Percentiles rank a stretch among this genome's conserved stretches.
phyloP scores from a whole-genome alignment of 2,329 filamentous ascomycete genomes.

The Harringtonia lauricola region DNA sequence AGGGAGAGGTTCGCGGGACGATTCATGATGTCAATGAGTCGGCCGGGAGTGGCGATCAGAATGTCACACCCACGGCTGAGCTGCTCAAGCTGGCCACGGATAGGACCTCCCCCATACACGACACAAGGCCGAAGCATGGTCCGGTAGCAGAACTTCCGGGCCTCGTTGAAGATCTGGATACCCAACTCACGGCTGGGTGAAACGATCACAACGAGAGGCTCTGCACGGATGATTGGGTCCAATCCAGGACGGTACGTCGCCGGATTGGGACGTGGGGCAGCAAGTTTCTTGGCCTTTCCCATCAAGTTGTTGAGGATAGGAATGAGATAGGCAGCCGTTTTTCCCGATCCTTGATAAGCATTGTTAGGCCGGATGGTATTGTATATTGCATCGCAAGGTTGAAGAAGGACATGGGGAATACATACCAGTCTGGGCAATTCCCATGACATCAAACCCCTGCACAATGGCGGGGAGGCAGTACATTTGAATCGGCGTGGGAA shows the following conservation, averaged over 20 bases:
- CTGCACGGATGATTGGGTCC: slow-evolving; percentile 50
- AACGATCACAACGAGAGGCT: slow-evolving; percentile 80
- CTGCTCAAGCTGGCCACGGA: slow-evolving; percentile 58
- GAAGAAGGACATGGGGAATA: slow-evolving; percentile 5
- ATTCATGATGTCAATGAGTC: slow-evolving; percentile 73
- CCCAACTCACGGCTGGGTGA: slow-evolving; percentile 83
- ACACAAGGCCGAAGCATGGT: slow-evolving; percentile 90
- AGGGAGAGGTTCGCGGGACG: slow-evolving; percentile 59
- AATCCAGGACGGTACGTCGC: slow-evolving; percentile 37
- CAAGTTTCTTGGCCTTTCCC: slow-evolving; percentile 87
- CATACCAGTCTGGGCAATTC: slow-evolving; percentile 84
- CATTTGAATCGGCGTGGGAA: slow-evolving; percentile 77
- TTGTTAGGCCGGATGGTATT: neutral
- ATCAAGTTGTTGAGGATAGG: slow-evolving; percentile 85
- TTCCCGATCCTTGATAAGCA: slow-evolving; percentile 64
- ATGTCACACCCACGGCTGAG: slow-evolving; percentile 80
- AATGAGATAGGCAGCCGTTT: slow-evolving; percentile 86
- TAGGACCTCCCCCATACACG: slow-evolving; percentile 72
- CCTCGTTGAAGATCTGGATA: slow-evolving; percentile 90
- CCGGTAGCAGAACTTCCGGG: slow-evolving; percentile 84
- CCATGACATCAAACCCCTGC: slow-evolving; percentile 70
- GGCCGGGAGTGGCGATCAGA: slow-evolving; percentile 78
- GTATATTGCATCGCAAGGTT: neutral
- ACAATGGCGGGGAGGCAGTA: slow-evolving; percentile 75
- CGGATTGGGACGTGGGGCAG: slow-evolving; percentile 63